Percentiles rank a stretch among this genome's conserved stretches.
phyloP scores from a whole-genome alignment of 2,329 filamentous ascomycete species.

The Periconia macrospinosa region DNA sequence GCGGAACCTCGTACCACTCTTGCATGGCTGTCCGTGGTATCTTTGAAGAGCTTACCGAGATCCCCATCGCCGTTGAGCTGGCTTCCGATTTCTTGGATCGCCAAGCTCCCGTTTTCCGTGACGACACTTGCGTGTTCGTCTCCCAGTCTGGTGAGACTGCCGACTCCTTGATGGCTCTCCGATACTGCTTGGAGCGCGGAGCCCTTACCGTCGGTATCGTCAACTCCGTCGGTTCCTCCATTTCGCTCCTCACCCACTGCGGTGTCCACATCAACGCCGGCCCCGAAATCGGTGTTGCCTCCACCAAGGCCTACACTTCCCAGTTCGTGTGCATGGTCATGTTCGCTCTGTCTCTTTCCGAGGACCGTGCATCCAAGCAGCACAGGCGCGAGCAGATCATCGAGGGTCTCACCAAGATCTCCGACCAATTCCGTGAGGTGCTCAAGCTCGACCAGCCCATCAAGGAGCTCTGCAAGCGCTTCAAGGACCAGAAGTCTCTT shows the following conservation, averaged over 20 bases:
- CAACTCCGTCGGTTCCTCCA: slow-evolving; percentile 97
- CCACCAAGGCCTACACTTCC: slow-evolving; percentile 98
- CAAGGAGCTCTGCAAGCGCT: slow-evolving; percentile 90
- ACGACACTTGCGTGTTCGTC: slow-evolving; percentile 98
- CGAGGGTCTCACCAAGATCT: slow-evolving; percentile 84
- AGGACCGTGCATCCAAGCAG: slow-evolving; percentile 94
- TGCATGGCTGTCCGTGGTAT: slow-evolving; percentile 99
- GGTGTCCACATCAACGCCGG: slow-evolving; percentile 99
- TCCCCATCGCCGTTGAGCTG: slow-evolving; percentile 94
- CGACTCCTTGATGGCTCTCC: slow-evolving; percentile 93
- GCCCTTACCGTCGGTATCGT: slow-evolving; percentile 97
- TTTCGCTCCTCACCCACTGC: slow-evolving; percentile 97
- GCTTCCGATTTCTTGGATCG: slow-evolving; percentile 98
- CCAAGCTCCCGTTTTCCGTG: slow-evolving; percentile 96
- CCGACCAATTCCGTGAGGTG: slow-evolving; percentile 88
- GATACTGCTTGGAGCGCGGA: slow-evolving; percentile 97
- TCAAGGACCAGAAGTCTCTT: slow-evolving; percentile 97
- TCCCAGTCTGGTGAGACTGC: slow-evolving; percentile 99
- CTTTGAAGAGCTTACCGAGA: slow-evolving; percentile 97
- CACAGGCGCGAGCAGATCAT: slow-evolving; percentile 94
- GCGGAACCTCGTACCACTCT: slow-evolving; percentile 97
- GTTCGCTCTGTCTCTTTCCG: slow-evolving; percentile 94
- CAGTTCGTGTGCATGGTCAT: slow-evolving; percentile 99
- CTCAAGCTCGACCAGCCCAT: slow-evolving; percentile 89
- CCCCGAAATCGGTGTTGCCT: slow-evolving; percentile 97